Conservation (phyloP, 179 eudicot genomes). For the Carnegiea gigantea region DNA sequence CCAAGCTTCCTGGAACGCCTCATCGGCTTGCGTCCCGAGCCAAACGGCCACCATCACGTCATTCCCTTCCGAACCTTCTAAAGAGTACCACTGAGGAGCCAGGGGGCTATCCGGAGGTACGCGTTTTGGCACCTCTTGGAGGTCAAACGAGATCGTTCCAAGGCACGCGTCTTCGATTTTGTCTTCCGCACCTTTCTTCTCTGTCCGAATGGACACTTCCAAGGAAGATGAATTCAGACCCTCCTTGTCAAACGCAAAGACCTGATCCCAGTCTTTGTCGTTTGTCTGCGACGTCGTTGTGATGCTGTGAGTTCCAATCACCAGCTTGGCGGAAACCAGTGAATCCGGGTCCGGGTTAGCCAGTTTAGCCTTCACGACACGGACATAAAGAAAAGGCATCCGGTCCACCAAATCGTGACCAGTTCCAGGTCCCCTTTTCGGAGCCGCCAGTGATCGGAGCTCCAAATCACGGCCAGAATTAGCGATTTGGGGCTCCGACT, state of each 20-base stretch:
- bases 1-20: too few species aligned
- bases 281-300: slow-evolving; percentile 45
- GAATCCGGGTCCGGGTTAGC: slow-evolving; percentile 45
- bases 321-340: slow-evolving; percentile 49
- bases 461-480: slow-evolving; percentile 27
- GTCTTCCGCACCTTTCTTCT: slow-evolving; percentile 41
- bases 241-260: slow-evolving; percentile 78
- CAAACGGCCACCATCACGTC: slow-evolving; percentile 45
- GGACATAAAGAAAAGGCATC: slow-evolving; percentile 77
- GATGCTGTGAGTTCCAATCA: slow-evolving; percentile 77
- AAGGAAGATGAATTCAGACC: slow-evolving; percentile 65
- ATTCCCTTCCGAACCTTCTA: slow-evolving; percentile 43
- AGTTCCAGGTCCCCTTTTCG: slow-evolving; percentile 34
- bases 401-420: slow-evolving; percentile 71
- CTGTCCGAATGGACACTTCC: slow-evolving; percentile 60
- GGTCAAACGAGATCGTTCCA: slow-evolving; percentile 74
- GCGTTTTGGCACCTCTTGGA: slow-evolving; percentile 74
- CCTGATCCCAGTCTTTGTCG: slow-evolving; percentile 77
- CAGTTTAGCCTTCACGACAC: slow-evolving; percentile 66
- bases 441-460: slow-evolving; percentile 34
- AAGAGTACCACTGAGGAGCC: slow-evolving; percentile 87
- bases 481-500: not conserved
- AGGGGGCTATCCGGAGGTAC: slow-evolving; percentile 90
- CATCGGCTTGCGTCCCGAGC: too few species aligned
- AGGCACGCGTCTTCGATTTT: slow-evolving; percentile 12